phyloP scores from a whole-genome alignment of 306 rosid species.

The Trifolium repens region DNA sequence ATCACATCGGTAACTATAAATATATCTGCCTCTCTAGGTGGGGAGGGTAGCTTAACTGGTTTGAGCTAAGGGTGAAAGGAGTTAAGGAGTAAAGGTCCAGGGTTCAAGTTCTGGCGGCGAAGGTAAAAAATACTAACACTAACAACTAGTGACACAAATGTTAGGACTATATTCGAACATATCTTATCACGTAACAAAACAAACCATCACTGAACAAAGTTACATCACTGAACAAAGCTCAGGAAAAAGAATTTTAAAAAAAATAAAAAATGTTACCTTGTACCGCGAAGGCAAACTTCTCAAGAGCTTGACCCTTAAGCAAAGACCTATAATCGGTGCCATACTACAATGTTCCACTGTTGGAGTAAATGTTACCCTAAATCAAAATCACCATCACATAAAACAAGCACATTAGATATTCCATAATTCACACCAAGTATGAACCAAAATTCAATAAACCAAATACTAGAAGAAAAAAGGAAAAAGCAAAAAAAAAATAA shows the following conservation, averaged over 20 bases:
- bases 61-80: too few species aligned
- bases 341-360: slow-evolving; percentile 96
- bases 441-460: not conserved
- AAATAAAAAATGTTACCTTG: slow-evolving; percentile 58
- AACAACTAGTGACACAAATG: not conserved
- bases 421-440: slow-evolving; percentile 1
- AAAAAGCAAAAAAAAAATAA: not conserved
- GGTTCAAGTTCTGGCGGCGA: too few species aligned
- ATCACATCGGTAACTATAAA: not conserved
- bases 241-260: not conserved
- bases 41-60: too few species aligned
- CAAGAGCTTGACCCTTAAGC: slow-evolving; percentile 85
- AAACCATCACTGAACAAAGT: slow-evolving; percentile 5
- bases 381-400: slow-evolving; percentile 24
- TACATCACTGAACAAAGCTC: slow-evolving; percentile 11
- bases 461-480: not conserved
- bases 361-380: slow-evolving; percentile 93
- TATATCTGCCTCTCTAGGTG: not conserved
- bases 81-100: too few species aligned
- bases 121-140: too few species aligned
- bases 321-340: slow-evolving; percentile 94
- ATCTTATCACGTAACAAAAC: slow-evolving; percentile 2
- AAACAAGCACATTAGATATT: slow-evolving; percentile 15
- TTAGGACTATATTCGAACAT: slow-evolving; percentile 12
- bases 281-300: slow-evolving; percentile 86